Conservation (phyloP, 805 yeast species). For the Teunomyces pallodes region DNA sequence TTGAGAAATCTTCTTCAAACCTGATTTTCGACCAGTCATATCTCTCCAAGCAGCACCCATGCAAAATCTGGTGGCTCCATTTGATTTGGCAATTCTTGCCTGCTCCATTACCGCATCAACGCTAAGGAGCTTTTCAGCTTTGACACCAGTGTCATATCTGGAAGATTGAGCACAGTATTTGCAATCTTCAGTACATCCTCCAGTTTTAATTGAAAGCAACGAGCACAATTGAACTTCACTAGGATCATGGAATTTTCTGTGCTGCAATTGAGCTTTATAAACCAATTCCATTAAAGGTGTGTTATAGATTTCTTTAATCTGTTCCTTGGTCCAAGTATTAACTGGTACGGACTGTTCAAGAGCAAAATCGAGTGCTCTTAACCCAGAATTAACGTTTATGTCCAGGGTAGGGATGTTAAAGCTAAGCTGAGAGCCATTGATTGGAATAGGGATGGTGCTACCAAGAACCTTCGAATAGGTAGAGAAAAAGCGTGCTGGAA, state of each 20-base stretch:
- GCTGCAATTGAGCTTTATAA: conserved; percentile 60
- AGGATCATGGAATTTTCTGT: conserved; percentile 66
- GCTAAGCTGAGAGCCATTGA: conserved; percentile 5
- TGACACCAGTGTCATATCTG: conserved; percentile 65
- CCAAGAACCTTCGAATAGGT: not conserved
- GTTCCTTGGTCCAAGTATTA: conserved; percentile 57
- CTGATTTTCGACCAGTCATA: conserved; percentile 73
- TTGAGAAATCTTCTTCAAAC: conserved; percentile 55
- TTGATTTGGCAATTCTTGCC: conserved; percentile 62
- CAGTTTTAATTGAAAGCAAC: conserved; percentile 69
- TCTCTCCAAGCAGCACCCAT: conserved; percentile 91
- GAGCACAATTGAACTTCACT: conserved; percentile 73
- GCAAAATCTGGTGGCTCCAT: conserved; percentile 77
- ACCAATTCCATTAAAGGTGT: conserved; percentile 65
- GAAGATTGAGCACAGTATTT: conserved; percentile 78
- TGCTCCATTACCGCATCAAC: conserved; percentile 62
- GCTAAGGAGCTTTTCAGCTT: conserved; percentile 62
- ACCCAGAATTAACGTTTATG: not conserved
- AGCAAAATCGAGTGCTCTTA: conserved; percentile 11
- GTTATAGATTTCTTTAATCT: conserved; percentile 58
- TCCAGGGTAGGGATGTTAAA: conserved; percentile 8
- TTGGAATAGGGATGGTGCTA: not conserved
- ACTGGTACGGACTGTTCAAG: conserved; percentile 13
- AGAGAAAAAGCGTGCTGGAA: not conserved
- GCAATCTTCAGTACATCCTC: conserved; percentile 83